Base-by-base conservation (phyloP, 2,329 filamentous ascomycete genomes). In the Claviceps sorghi region DNA sequence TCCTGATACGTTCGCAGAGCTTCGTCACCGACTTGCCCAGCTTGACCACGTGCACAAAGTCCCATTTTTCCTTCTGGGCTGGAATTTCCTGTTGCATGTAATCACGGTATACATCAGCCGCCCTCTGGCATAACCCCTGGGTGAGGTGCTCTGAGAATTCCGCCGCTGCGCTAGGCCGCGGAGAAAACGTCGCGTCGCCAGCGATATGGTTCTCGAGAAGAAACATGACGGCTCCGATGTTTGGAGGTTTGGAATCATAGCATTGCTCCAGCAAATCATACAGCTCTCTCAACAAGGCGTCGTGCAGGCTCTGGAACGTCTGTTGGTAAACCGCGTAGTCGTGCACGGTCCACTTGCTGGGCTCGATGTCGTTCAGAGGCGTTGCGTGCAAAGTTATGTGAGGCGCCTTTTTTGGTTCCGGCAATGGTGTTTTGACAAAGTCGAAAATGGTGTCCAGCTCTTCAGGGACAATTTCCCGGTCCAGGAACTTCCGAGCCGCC, bases 1-100 rank as follows among this genome's bases (percentile, higher is more conserved):
- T 97, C 66, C 89, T 84, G 50, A 96, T 94, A 64, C 84, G 87
- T 61, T 95, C 84, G 57, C 86, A 88, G 34, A 96, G 75, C 58
- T 87, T 89, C 48, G 88, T 83, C 5, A 97, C 88, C 0, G 82
- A 81, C 64, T 93, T 88, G 17, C 90, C 89, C 26, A 98, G 78
- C 62, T 90, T 81, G 54, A 96, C 88, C 53, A 97, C 84, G 66
- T 97, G 88, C 56, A 79, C 85, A 64, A 95, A 91, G 59, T 96
- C 82, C 90, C 93, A 96, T 49, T 87, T 78, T 57, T 89, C 82
- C 59, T 88, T 83, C 52, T 84, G 79, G 36, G 85, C 78, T 1
- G 90, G 89, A 1, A 98, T 83, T 61, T 90, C 79, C 56, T 83
- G 81, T 54, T 90, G 80, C 48, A 97, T 78, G 57, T 90, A 82